Evolutionary conservation across 129 eudicot genomes (phyloP).

Genomic region (Oenanthe sinensis): DNA sequence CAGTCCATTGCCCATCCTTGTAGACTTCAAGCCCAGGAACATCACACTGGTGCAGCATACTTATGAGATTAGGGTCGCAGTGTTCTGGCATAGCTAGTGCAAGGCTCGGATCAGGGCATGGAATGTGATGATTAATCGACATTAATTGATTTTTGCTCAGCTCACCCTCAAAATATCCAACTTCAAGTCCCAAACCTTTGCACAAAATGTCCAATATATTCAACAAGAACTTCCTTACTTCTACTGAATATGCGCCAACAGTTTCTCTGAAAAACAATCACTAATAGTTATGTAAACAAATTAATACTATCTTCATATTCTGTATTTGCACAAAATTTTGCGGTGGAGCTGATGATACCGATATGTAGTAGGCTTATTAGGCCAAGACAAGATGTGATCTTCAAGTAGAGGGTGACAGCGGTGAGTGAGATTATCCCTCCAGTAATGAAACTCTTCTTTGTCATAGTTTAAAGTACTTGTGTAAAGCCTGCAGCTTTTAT

Average conservation of each 20-base stretch:
- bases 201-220: constrained; percentile 42
- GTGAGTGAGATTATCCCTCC: constrained; percentile 77
- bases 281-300: background rate
- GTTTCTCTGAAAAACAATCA: constrained; percentile 31
- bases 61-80: constrained; percentile 56
- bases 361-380: constrained; percentile 40
- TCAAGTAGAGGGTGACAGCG: constrained; percentile 51
- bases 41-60: constrained; percentile 38
- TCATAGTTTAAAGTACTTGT: constrained; percentile 55
- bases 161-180: constrained; percentile 41
- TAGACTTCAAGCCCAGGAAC: constrained; percentile 59
- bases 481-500: constrained; percentile 33
- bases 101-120: constrained; percentile 65
- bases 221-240: constrained; percentile 35
- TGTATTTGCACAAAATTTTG: background rate
- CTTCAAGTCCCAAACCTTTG: constrained; percentile 54
- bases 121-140: constrained; percentile 50
- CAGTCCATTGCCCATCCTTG: constrained; percentile 48
- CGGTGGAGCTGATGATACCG: constrained; percentile 17
- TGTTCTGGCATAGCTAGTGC: constrained; percentile 59
- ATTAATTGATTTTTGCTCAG: constrained; percentile 28
- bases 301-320: background rate
- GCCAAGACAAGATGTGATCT: constrained; percentile 45
- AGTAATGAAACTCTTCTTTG: constrained; percentile 57
- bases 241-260: constrained; percentile 34